phyloP scores from a whole-genome alignment of 768 basidiomycete species.

The Tylopilus subfusipes region DNA sequence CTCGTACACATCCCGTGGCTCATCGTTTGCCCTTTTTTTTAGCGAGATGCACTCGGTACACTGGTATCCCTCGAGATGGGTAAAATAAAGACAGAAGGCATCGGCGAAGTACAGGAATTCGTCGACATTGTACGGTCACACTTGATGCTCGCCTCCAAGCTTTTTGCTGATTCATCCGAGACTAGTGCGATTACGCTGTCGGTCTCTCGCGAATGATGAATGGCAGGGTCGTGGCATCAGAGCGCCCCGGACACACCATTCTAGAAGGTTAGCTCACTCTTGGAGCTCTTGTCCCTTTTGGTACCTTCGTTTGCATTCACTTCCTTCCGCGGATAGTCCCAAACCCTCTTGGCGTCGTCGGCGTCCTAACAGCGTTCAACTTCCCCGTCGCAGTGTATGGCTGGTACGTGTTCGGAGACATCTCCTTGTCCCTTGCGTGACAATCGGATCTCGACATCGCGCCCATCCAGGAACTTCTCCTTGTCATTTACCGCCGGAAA shows the following conservation, averaged over 20 bases:
- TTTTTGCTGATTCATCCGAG: slow-evolving; percentile 7
- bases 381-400: slow-evolving; percentile 94
- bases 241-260: slow-evolving; percentile 87
- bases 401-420: slow-evolving; percentile 49
- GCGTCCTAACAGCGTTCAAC: slow-evolving; percentile 89
- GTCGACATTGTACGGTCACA: slow-evolving; percentile 76
- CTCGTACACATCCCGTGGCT: neutral
- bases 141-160: neutral
- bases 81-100: slow-evolving; percentile 85
- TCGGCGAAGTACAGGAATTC: slow-evolving; percentile 93
- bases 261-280: slow-evolving; percentile 60
- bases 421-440: neutral
- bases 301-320: slow-evolving; percentile 2
- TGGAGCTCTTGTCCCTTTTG: neutral
- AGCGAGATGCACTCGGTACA: slow-evolving; percentile 78
- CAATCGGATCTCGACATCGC: slow-evolving; percentile 9
- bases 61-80: slow-evolving; percentile 89
- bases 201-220: slow-evolving; percentile 95
- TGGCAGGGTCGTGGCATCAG: slow-evolving; percentile 81
- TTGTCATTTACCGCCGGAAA: slow-evolving; percentile 89
- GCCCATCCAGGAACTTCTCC: slow-evolving; percentile 71
- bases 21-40: slow-evolving; percentile 11
- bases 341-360: slow-evolving; percentile 78
- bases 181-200: slow-evolving; percentile 89
- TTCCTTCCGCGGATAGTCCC: slow-evolving; percentile 54